Evolutionary conservation across 306 rosid species (phyloP), one percentile per base, ranked within the genome.

Genomic region (Gillenia trifoliata): DNA sequence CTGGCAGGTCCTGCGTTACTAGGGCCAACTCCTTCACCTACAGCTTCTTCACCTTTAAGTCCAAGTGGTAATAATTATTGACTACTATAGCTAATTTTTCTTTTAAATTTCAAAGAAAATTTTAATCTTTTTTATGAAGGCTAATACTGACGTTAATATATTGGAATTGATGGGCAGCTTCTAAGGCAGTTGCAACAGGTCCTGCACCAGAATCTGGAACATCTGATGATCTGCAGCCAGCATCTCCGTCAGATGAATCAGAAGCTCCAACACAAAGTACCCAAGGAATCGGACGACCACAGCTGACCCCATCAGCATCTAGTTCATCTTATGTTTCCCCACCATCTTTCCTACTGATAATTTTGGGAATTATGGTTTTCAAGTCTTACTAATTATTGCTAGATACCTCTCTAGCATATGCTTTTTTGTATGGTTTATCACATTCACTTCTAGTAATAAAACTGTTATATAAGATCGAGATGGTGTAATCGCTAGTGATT

Each of bases 11-110:
- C 87, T 3, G 72, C 74, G 6, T n/a, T 71, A 0, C 65, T 84
- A 52, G 88, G 73, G 45, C 74, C 86, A 54, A 29, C 70, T 76
- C 65, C 19, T 47, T 9, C 86, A 8, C 85, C 86, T 1, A 22
- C 34, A 23, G 79, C 82, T 49, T 75, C 50, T 47, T 80, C 95
- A 60, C 83, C 95, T 57, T 71, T 62, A 5, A 85, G 86, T 72
- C 86, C 90, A 34, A n/a, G n/a, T n/a, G 93, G 93, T 89, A 84
- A 76, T 49, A n/a, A 6, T 11, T 31, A 64, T 16, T 30, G 33
- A 13, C 6, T n/a, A 33, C 65, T 36, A n/a, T n/a, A 64, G 9
- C 45, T 36, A 22, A 9, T 25, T 23, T 11, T 20, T 50, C 1
- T 55, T 3, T 55, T 19, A 30, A 31, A 49, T 8, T 70, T 33